These are phyloP conservation scores for Rubia yunnanensis DNA, from an alignment of 257 asterid genomes.

Conservation along the genomic window DNA sequence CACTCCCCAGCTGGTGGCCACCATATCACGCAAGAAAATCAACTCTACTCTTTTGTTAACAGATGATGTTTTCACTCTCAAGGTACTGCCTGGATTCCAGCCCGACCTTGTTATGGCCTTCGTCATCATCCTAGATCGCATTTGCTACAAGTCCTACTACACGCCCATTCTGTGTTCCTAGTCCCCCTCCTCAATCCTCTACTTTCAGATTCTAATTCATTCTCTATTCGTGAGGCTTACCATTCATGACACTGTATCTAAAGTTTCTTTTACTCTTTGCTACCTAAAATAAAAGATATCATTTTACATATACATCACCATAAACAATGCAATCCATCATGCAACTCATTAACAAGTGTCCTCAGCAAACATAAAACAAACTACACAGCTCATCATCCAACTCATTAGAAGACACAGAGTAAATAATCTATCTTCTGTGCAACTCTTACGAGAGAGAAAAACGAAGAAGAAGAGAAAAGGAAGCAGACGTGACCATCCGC, in stretches of 20 bases:
- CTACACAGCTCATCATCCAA: slow-evolving; percentile 1
- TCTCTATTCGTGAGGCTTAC: neutral
- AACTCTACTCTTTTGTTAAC: slow-evolving; percentile 19
- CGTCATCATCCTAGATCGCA: slow-evolving; percentile 27
- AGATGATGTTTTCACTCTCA: slow-evolving; percentile 30
- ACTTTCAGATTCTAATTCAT: neutral
- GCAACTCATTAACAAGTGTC: neutral
- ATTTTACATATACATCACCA: neutral
- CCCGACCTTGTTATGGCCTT: slow-evolving; percentile 27
- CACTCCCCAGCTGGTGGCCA: slow-evolving; percentile 19
- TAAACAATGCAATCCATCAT: neutral
- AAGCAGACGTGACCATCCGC: neutral
- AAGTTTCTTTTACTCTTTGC: neutral
- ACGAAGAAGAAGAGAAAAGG: neutral
- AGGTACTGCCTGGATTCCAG: slow-evolving; percentile 22
- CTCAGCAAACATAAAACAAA: neutral
- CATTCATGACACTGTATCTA: neutral
- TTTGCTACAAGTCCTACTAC: slow-evolving; percentile 14
- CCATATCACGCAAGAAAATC: slow-evolving; percentile 21
- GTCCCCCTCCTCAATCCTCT: neutral
- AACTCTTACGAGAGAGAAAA: neutral
- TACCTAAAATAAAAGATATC: neutral
- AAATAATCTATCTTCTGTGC: slow-evolving; percentile 1
- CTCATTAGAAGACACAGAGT: neutral
- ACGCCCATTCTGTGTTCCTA: slow-evolving; percentile 24